Conservation (phyloP, 306 rosid species). For the Vigna mungo region DNA sequence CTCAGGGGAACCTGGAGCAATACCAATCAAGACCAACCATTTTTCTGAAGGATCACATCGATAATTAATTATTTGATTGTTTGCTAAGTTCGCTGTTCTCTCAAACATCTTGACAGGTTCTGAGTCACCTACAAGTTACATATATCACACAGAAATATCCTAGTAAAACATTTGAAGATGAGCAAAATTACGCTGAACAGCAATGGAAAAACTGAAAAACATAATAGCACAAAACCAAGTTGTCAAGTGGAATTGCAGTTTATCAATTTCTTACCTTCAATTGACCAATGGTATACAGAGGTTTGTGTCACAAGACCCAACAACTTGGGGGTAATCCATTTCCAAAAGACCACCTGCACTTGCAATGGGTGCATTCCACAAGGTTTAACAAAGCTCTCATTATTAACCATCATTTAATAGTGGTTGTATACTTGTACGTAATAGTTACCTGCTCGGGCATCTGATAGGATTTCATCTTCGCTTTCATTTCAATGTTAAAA, state of each 20-base stretch:
- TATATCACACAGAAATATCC: constrained; percentile 38
- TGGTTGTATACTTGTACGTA: constrained; percentile 11
- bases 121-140: constrained; percentile 74
- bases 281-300: constrained; percentile 96
- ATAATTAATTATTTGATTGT: constrained; percentile 96
- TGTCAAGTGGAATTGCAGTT: constrained; percentile 38
- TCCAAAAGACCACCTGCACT: constrained; percentile 93
- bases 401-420: constrained; percentile 8
- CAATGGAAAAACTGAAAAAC: constrained; percentile 27
- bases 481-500: constrained; percentile 94
- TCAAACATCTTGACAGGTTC: constrained; percentile 97
- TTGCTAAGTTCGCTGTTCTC: constrained; percentile 90
- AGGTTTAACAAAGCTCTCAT: constrained; percentile 33
- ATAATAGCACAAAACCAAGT: constrained; percentile 13
- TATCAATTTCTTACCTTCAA: constrained; percentile 73
- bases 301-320: constrained; percentile 95
- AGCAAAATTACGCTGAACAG: constrained; percentile 30
- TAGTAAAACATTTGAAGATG: constrained; percentile 40
- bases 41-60: constrained; percentile 98
- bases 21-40: constrained; percentile 99
- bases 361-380: constrained; percentile 30
- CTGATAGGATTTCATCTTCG: constrained; percentile 90
- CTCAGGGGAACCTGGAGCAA: constrained; percentile 99
- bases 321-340: constrained; percentile 93
- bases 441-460: constrained; percentile 96